Conservation (phyloP, 2,329 filamentous ascomycete species). For the Trichoderma sp. region DNA sequence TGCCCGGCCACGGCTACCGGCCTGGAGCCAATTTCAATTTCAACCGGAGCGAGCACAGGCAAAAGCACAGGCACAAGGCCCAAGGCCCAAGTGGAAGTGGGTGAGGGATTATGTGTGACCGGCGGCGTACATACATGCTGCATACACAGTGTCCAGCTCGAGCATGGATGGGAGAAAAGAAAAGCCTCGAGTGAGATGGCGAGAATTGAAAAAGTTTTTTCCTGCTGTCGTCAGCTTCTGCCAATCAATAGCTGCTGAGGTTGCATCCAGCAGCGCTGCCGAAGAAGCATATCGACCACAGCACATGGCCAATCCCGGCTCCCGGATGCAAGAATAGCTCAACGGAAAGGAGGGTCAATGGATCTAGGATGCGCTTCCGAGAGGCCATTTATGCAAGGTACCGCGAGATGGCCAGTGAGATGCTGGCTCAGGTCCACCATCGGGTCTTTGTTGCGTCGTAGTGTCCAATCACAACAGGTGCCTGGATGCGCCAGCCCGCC, state of each 20-base stretch:
- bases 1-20: background rate
- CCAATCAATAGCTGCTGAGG: background rate
- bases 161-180: background rate
- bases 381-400: conserved; percentile 25
- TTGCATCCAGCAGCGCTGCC: conserved; percentile 10
- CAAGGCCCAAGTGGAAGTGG: background rate
- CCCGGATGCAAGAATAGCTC: conserved; percentile 14
- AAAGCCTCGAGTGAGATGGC: background rate
- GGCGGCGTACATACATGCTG: background rate
- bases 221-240: background rate
- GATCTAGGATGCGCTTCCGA: conserved; percentile 22
- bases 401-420: conserved; percentile 25
- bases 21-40: background rate
- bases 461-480: conserved; percentile 28
- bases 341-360: conserved; percentile 21
- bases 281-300: conserved; percentile 1
- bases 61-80: background rate
- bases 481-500: conserved; percentile 24
- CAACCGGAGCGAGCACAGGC: background rate
- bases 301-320: conserved; percentile 22
- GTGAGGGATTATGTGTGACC: conserved; percentile 15
- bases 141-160: background rate
- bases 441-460: background rate
- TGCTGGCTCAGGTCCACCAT: conserved; percentile 22
- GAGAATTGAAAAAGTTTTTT: background rate